Conservation (phyloP, 1,139 yeast species). For the Pichia sp. region DNA sequence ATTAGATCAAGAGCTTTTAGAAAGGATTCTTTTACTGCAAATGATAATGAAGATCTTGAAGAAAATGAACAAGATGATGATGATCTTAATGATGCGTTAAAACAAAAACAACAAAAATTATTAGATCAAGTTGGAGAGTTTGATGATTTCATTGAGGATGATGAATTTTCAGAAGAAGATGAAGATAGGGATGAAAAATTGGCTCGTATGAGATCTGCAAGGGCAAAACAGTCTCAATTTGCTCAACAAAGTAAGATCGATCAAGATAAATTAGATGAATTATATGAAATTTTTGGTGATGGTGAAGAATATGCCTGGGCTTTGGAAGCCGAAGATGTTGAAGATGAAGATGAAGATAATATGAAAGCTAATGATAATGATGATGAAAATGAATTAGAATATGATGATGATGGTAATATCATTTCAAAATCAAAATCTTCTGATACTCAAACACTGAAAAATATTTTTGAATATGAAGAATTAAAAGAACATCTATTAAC, state of each 20-base stretch:
- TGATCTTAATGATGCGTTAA: conserved; percentile 26
- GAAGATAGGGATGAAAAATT: conserved; percentile 36
- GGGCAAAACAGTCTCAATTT: conserved; percentile 26
- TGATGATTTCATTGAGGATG: conserved; percentile 96
- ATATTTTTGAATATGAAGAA: conserved; percentile 93
- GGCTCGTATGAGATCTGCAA: conserved; percentile 35
- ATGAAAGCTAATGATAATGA: conserved; percentile 28
- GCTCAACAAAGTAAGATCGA: conserved; percentile 46
- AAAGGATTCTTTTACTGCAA: background rate
- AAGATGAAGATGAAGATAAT: conserved; percentile 34
- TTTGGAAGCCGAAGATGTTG: conserved; percentile 77
- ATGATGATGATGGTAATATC: conserved; percentile 40
- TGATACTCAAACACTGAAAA: conserved; percentile 49
- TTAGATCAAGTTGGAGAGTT: conserved; percentile 58
- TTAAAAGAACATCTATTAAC: conserved; percentile 86
- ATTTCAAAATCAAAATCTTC: conserved; percentile 41
- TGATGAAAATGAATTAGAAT: conserved; percentile 37
- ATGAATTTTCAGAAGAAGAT: conserved; percentile 90
- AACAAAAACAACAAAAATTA: conserved; percentile 21
- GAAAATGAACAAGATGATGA: conserved; percentile 34
- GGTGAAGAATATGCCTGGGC: conserved; percentile 99
- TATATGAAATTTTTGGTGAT: conserved; percentile 93
- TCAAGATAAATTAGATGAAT: conserved; percentile 86
- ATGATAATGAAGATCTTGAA: conserved; percentile 30
- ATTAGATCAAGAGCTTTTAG: background rate